These are phyloP conservation scores for Yamagishiella unicocca DNA, from an alignment of 139 green algal species.

Conservation along the genomic window DNA sequence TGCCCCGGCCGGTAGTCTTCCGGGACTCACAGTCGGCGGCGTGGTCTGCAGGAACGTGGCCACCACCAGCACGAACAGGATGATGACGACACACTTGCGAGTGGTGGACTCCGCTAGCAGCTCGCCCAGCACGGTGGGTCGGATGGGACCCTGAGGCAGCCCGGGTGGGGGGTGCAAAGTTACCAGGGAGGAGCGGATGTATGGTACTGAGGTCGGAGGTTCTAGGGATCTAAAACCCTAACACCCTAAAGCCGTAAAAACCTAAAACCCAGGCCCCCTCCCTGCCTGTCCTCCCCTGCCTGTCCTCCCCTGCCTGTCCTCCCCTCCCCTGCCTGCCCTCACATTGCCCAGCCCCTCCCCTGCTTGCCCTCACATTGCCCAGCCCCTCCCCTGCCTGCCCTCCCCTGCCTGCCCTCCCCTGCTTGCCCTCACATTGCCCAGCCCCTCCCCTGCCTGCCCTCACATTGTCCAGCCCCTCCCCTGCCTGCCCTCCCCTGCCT, in stretches of 20 bases:
- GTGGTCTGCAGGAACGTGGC: constrained; percentile 32
- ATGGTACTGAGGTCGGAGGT: neutral
- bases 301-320: neutral
- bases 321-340: neutral
- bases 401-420: too few species aligned
- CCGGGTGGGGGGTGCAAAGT: neutral
- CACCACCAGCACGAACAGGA: constrained; percentile 38
- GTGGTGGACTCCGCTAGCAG: constrained; percentile 46
- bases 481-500: too few species aligned
- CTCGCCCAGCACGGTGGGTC: constrained; percentile 42
- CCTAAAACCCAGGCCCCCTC: neutral
- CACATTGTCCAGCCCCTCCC: neutral
- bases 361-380: neutral
- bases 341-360: neutral
- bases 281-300: neutral
- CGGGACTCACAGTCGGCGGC: neutral
- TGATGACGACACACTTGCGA: constrained; percentile 44
- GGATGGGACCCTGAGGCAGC: constrained; percentile 18
- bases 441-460: neutral
- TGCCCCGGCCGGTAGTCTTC: too few species aligned
- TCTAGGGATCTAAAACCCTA: neutral
- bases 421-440: too few species aligned
- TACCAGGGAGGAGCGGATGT: neutral
- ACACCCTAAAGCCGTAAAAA: neutral
- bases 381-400: neutral